Evolutionary conservation across 371 early-diverging fungal genomes (phyloP).

Genomic region (Lichtheimia ornata): DNA sequence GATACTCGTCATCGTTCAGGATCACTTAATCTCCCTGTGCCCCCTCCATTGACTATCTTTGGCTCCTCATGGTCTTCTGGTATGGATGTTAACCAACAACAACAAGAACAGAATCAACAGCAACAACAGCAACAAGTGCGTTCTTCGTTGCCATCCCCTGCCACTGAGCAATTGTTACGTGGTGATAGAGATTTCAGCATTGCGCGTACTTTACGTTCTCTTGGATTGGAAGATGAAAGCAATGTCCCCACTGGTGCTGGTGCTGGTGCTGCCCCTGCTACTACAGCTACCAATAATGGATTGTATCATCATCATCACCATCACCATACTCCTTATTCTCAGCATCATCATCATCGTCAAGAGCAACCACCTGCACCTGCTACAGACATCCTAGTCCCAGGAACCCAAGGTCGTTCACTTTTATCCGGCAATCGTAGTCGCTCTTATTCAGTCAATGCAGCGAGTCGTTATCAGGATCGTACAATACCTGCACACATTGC

Average conservation of each 20-base stretch:
- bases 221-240: constrained; percentile 71
- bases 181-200: constrained; percentile 66
- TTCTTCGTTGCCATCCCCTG: constrained; percentile 44
- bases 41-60: constrained; percentile 60
- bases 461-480: constrained; percentile 54
- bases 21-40: constrained; percentile 58
- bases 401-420: constrained; percentile 11
- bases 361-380: constrained; percentile 20
- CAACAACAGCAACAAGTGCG: constrained; percentile 4
- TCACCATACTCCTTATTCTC: constrained; percentile 10
- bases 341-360: constrained; percentile 13
- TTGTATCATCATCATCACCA: constrained; percentile 36
- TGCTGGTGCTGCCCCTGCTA: background rate
- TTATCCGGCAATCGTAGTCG: constrained; percentile 59
- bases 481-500: constrained; percentile 1
- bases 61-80: constrained; percentile 58
- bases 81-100: constrained; percentile 22
- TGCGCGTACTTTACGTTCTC: constrained; percentile 72
- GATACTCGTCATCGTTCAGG: constrained; percentile 53
- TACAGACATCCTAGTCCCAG: constrained; percentile 24
- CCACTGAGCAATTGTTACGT: constrained; percentile 58
- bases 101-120: constrained; percentile 7
- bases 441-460: constrained; percentile 76
- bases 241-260: constrained; percentile 13
- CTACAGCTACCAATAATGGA: constrained; percentile 7